These are phyloP conservation scores for Metarhizium guizhouense DNA, from an alignment of 2,329 filamentous ascomycete species.

Conservation along the genomic window DNA sequence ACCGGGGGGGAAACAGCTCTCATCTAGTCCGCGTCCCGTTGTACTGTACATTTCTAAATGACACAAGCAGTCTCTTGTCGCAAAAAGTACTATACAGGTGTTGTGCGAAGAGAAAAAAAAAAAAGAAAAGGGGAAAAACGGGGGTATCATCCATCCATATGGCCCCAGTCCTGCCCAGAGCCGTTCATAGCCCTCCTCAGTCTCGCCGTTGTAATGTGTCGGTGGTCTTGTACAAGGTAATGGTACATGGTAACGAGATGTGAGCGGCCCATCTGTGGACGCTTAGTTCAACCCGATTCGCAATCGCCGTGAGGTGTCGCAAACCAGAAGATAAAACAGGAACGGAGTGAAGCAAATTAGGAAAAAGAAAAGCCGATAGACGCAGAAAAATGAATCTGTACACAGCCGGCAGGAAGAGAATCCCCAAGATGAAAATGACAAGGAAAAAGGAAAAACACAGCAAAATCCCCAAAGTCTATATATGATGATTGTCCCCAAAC, in stretches of 20 bases:
- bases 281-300: not conserved
- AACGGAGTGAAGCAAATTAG: constrained; percentile 4
- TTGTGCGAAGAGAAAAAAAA: constrained; percentile 10
- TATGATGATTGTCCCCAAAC: constrained; percentile 8
- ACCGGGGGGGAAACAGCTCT: not conserved
- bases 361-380: constrained; percentile 4
- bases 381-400: no score
- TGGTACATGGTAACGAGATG: constrained; percentile 10
- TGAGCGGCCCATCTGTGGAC: not conserved
- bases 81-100: constrained; percentile 16
- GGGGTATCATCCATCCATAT: constrained; percentile 23
- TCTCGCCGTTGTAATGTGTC: constrained; percentile 8
- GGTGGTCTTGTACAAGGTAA: constrained; percentile 16
- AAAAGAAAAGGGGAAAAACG: no score
- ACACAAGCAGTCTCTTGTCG: constrained; percentile 5
- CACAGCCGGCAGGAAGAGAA: no score
- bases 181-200: constrained; percentile 7
- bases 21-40: not conserved
- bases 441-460: not conserved
- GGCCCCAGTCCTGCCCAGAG: constrained; percentile 23
- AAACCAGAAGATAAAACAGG: constrained; percentile 3
- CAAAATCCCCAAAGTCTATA: constrained; percentile 6
- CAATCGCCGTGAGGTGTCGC: not conserved
- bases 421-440: not conserved
- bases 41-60: not conserved